Evolutionary conservation across 805 yeast genomes (phyloP), one percentile per base, ranked within the genome.

Genomic region (Lachancea nothofagi): DNA sequence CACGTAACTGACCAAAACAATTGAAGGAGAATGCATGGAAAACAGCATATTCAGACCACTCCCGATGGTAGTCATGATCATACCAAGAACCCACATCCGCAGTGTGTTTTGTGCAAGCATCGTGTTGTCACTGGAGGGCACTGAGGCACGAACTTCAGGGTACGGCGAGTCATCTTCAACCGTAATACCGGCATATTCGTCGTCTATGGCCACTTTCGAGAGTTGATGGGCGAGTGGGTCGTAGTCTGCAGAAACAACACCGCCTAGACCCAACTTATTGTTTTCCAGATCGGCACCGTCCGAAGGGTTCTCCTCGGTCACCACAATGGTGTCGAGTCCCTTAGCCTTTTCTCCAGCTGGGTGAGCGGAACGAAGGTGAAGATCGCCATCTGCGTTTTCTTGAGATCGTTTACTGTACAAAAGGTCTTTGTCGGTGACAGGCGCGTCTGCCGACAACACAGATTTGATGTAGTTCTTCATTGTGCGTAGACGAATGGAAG

Each of bases 111-210:
- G 68, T 5, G 72, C 72, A 18, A 70, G 51, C 3, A 55, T 46
- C 2, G 67, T 64, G 53, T 78, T 80, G 47, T 78, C 83, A 36
- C 49, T 62, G 9, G 78, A 72, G 13, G 76, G 78, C n/a, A 77
- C 77, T 14, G 80, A 72, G 7, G 84, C 74, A 57, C 85, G 70
- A 23, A 78, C 83, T 57, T 78, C 84, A 0, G 83, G 77, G 53
- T 78, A 78, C 7, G 83, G 82, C 19, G 77, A 72, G 49, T 67
- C 62, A 43, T 55, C 71, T 58, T 42, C 45, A 24, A 42, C 42
- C 8, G 42, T 33, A 27, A 42, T 42, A 30, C 42, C 45, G 7
- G 45, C 45, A 28, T 42, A 42, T 29, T 38, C 45, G 33, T 42
- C 45, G 14, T 38, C 38, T 10, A 21, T 21, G 15, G 38, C 42